Conservation (phyloP, 441 rosid genomes). For the Pelargonium fulgidum region DNA sequence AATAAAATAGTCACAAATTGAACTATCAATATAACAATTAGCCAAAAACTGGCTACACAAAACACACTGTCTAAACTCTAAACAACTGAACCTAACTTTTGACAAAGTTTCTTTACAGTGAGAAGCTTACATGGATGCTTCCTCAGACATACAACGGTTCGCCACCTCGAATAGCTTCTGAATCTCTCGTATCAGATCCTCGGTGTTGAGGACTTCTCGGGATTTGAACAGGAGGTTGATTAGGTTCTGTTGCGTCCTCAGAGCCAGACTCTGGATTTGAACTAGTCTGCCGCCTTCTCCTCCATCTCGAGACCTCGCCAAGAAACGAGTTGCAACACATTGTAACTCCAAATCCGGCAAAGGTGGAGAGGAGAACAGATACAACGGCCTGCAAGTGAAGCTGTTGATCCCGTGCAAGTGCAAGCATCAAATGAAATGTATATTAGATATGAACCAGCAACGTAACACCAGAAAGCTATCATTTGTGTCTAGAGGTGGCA, state of each 20-base stretch:
- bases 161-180: background rate
- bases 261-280: slow-evolving; percentile 22
- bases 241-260: slow-evolving; percentile 19
- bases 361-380: slow-evolving; percentile 62
- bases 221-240: slow-evolving; percentile 23
- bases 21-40: background rate
- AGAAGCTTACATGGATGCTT: background rate
- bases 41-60: background rate
- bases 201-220: slow-evolving; percentile 15
- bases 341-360: slow-evolving; percentile 69
- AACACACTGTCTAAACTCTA: background rate
- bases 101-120: background rate
- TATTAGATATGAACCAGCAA: background rate
- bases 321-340: slow-evolving; percentile 53
- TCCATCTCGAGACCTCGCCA: slow-evolving; percentile 39
- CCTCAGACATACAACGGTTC: background rate
- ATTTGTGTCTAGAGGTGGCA: background rate
- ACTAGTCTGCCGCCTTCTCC: slow-evolving; percentile 25
- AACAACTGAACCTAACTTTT: background rate
- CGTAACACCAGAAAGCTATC: background rate
- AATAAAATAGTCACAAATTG: background rate
- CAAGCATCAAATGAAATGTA: slow-evolving; percentile 8
- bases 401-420: slow-evolving; percentile 35
- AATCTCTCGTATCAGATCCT: slow-evolving; percentile 18
- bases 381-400: slow-evolving; percentile 59